Percentiles rank a stretch among this genome's conserved stretches.
Conservation (phyloP, 228 moss, liverwort and hornwort species). For the Sphagnum magellanicum region DNA sequence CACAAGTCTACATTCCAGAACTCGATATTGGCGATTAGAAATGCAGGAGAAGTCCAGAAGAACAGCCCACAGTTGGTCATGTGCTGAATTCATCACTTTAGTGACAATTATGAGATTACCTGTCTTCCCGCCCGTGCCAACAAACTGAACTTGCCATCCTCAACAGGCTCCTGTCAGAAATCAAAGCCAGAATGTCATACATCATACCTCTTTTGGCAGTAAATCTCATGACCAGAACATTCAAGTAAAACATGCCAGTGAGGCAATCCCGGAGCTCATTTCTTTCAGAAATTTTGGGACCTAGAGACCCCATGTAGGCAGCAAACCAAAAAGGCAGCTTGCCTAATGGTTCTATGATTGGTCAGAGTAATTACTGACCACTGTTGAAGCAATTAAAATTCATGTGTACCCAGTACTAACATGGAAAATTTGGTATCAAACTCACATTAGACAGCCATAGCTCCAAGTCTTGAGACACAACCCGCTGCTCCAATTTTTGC, state of each 20-base stretch:
- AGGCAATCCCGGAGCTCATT: too few species aligned
- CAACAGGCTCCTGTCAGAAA: constrained; percentile 59
- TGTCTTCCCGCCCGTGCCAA: constrained; percentile 97
- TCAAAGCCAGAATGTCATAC: not conserved
- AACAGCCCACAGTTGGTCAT: not conserved
- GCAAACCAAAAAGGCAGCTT: not conserved
- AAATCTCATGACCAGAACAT: too few species aligned
- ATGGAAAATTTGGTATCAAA: not conserved
- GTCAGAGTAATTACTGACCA: not conserved
- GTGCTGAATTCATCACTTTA: not conserved
- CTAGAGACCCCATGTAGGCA: too few species aligned
- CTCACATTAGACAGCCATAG: constrained; percentile 95
- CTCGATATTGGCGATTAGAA: too few species aligned
- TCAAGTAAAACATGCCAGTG: too few species aligned
- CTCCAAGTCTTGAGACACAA: constrained; percentile 96
- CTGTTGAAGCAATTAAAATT: too few species aligned
- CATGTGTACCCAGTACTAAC: too few species aligned
- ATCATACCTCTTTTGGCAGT: not conserved
- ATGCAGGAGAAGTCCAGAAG: too few species aligned
- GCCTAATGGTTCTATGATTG: not conserved
- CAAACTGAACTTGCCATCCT: constrained; percentile 86
- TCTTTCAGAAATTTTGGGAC: too few species aligned
- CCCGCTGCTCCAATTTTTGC: constrained; percentile 81
- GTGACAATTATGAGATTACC: constrained; percentile 21
- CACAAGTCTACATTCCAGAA: too few species aligned